Evolutionary conservation across 1,284 basidiomycete species (phyloP), one percentile per base, ranked within the genome.

Genomic region (Xanthoconium separans): DNA sequence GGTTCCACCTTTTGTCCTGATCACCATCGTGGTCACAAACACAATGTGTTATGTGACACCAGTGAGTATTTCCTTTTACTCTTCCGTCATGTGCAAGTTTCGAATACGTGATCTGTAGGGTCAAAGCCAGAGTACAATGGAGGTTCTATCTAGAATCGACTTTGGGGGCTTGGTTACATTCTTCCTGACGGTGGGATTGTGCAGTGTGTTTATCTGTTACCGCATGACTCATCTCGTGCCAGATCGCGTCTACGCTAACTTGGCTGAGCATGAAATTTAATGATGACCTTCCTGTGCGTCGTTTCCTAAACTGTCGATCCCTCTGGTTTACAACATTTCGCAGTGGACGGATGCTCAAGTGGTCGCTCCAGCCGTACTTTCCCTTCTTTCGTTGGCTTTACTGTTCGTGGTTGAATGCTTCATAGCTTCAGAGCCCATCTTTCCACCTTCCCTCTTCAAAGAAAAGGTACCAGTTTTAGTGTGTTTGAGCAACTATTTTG

Each of bases 241-340:
- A 60, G 60, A 37, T 62, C 18, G 58, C 53, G 42, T 52, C 53
- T 4, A 57, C 48, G 5, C 58, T 62, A 12, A 45, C 44, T 13
- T 60, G 58, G 49, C 58, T 60, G 11, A 62, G 58, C 40, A 46
- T n/a, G 34, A 60, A 60, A 47, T 60, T 52, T 30, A 60, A 62
- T 5, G 60, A 60, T 15, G 58, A 60, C 39, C 31, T 58, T 34
- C 51, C 46, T 22, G 58, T 59, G 16, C 22, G 60, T 44, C n/a
- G 2, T 34, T 45, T 51, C 11, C 13, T 27, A 13, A 33, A 12
- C 27, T 18, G 16, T 3, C 22, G 4, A 4, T 1, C 2, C n/a
- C 20, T 5, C 29, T 40, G 13, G 15, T 53, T 40, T 15, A 48
- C 31, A 11, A 47, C 16, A 27, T 11, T 36, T 24, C 12, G 9